Base-by-base conservation (phyloP, 2,329 filamentous ascomycete genomes). In the Colletotrichum sansevieriae region DNA sequence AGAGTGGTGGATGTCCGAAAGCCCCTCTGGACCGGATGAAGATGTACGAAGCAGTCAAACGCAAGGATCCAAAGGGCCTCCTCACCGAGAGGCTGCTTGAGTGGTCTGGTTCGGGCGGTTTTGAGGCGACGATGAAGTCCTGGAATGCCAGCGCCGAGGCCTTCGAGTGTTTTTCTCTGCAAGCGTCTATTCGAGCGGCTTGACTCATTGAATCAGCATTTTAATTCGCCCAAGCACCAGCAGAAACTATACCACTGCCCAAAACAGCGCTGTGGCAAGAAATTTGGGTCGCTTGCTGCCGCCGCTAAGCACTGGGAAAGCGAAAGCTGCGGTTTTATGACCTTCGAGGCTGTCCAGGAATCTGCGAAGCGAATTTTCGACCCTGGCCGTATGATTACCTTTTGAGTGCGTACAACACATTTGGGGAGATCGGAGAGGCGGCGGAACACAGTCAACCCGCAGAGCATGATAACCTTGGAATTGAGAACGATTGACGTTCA, bases 271-370 rank as follows among this genome's bases (percentile, higher is more conserved):
- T 84, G 82, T 63, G 25, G 65, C 1, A 71, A 51, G 13, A 76
- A 84, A 11, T 84, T 83, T 65, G n/a, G n/a, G n/a, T n/a, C n/a
- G n/a, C n/a, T 85, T 6, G 81, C 80, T 1, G 78, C 71, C 1
- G 66, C 81, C 6, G 76, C 83, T 68, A 82, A 81, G 63, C 82
- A 84, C 47, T 70, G 83, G 13, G 82, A 84, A 73, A 83, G 81
- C 71, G 81, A 83, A 70, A 70, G 70, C 4, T 85, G 83, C 60
- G 75, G 77, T 3, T 79, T 72, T 41, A 80, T 78, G 67, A 75
- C 78, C 4, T 83, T 84, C 55, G 73, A 77, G 20, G 73, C 71
- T 0, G 78, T 82, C 3, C 78, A 82, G 73, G 70, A 63, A 1
- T 60, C 80, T 76, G 63, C 75, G n/a, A 49, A 66, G 6, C 63